Evolutionary conservation across 257 asterid species (phyloP).

Genomic region (Lavandula angustifolia): DNA sequence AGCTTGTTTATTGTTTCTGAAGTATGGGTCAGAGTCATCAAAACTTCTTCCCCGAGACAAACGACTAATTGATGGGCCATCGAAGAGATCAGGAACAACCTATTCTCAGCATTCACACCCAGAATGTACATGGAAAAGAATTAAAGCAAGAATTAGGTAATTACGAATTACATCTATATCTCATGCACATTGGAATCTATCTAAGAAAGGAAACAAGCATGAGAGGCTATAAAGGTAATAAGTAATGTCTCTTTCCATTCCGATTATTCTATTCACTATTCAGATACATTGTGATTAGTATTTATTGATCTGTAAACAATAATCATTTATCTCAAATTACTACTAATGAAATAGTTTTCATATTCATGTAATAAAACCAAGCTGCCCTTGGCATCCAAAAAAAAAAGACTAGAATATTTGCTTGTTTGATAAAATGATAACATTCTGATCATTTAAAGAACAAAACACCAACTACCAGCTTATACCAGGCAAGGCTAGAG

Average conservation of each 20-base stretch:
- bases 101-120: slow-evolving; percentile 35
- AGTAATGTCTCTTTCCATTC: slow-evolving; percentile 1
- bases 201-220: neutral
- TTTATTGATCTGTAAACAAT: slow-evolving; percentile 3
- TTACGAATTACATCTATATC: slow-evolving; percentile 7
- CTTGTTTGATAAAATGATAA: slow-evolving; percentile 4
- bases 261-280: slow-evolving; percentile 4
- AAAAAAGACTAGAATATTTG: neutral
- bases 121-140: slow-evolving; percentile 16
- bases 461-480: slow-evolving; percentile 1
- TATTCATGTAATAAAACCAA: neutral
- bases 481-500: neutral
- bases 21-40: slow-evolving; percentile 72
- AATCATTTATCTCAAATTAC: neutral
- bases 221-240: slow-evolving; percentile 5
- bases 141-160: slow-evolving; percentile 14
- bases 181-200: neutral
- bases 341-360: neutral
- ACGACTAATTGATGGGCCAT: slow-evolving; percentile 65
- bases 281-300: neutral
- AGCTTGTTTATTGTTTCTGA: slow-evolving; percentile 65
- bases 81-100: slow-evolving; percentile 63
- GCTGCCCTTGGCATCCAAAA: slow-evolving; percentile 10
- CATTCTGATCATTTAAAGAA: neutral
- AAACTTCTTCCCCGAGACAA: slow-evolving; percentile 73